A percentile compares a stretch with the other conserved stretches of the same genome.
phyloP scores from a whole-genome alignment of 2,329 filamentous ascomycete genomes.

The Shiraia sp. region DNA sequence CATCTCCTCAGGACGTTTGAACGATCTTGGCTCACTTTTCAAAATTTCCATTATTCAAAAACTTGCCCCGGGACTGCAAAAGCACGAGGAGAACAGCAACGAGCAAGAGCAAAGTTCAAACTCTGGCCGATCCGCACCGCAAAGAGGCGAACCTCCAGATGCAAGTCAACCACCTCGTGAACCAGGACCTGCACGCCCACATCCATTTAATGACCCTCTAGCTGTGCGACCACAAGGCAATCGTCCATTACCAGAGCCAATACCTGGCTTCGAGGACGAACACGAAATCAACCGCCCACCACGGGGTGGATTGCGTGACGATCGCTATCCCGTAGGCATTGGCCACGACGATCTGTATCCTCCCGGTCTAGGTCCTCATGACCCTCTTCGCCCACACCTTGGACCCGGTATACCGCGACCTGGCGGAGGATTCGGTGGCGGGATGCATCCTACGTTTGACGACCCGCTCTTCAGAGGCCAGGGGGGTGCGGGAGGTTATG shows the following conservation, averaged over 20 bases:
- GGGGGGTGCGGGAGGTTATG: slow-evolving; percentile 56
- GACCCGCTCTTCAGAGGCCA: slow-evolving; percentile 79
- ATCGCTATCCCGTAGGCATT: slow-evolving; percentile 66
- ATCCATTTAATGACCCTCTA: slow-evolving; percentile 73
- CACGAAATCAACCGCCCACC: slow-evolving; percentile 76
- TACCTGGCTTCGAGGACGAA: slow-evolving; percentile 92
- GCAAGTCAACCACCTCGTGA: slow-evolving; percentile 56
- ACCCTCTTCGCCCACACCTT: slow-evolving; percentile 73
- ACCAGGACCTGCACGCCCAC: slow-evolving; percentile 65
- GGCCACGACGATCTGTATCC: slow-evolving; percentile 90
- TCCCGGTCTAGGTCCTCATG: slow-evolving; percentile 79
- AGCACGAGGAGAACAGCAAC: slow-evolving; percentile 64
- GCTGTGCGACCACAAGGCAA: slow-evolving; percentile 57
- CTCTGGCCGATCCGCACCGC: slow-evolving; percentile 47
- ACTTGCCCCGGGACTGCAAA: slow-evolving; percentile 74
- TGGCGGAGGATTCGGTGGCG: slow-evolving; percentile 66
- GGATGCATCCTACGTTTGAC: slow-evolving; percentile 96
- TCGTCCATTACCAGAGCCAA: slow-evolving; percentile 74
- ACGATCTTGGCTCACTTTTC: slow-evolving; percentile 69
- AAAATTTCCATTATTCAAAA: slow-evolving; percentile 83
- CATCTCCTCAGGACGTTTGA: slow-evolving; percentile 71
- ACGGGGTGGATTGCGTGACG: slow-evolving; percentile 54
- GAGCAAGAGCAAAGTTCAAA: slow-evolving; percentile 33
- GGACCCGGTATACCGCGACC: slow-evolving; percentile 62
- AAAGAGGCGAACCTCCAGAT: slow-evolving; percentile 38